Base-by-base conservation (phyloP, 306 rosid genomes). In the Cyclanthera cordifolia region DNA sequence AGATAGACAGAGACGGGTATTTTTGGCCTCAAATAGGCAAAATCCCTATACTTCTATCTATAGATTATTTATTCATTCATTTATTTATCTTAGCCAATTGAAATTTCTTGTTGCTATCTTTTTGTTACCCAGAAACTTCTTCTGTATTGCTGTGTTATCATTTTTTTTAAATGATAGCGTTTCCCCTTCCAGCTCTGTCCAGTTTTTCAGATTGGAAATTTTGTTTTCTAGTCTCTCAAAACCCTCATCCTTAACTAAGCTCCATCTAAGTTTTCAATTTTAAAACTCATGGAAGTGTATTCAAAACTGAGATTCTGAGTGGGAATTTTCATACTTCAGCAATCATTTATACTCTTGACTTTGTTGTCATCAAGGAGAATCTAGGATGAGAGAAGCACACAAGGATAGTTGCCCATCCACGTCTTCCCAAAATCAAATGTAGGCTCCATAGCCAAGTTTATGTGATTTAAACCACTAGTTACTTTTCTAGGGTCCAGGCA, bases 381-480 rank as follows among this genome's bases (percentile, higher is more conserved):
- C 17, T 58, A 58, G 66, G 66, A n/a, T 58, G 66, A 58, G 46
- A 32, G 24, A 58, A 17, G 46, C 25, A 17, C 45, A 59, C n/a
- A 32, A 3, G 25, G 25, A 59, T 59, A 57, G 47, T 30, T 59
- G 8, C 34, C 67, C 67, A n/a, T 1, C 46, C 67, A n/a, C 5
- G 41, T 56, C 63, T 27, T 56, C 63, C 58, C 15, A 21, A 53
- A 53, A 53, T 21, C 17, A 11, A 16, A 32, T 27, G 15, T 24
- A 32, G 20, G 66, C 23, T 58, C 43, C 24, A 58, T 32, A 13
- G 37, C 2, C 63, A 37, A 34, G 43, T 41, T 17, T 59, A 16
- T 59, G 47, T 25, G 10, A 59, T 34, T 32, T 34, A 58, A 28
- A 28, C 16, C 65, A 30, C 65, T 30, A 16, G 21, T 58, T 30